These are phyloP conservation scores for Aspergillus pseudoglaucus DNA, from an alignment of 2,329 filamentous ascomycete species.

Conservation along the genomic window DNA sequence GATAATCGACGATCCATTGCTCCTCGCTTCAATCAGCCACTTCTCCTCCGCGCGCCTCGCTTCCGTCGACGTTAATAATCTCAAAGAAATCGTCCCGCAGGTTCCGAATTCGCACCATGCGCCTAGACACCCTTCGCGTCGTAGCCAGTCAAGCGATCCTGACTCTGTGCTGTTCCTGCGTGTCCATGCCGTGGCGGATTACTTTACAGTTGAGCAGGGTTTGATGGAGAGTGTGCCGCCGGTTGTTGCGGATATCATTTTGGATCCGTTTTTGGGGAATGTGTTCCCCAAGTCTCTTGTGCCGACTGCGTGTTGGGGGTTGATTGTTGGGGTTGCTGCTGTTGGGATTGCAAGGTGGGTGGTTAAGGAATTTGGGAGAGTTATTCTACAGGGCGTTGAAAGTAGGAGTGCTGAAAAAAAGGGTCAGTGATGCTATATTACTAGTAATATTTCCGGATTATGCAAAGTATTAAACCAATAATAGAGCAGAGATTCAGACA, in stretches of 20 bases:
- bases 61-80: conserved; percentile 15
- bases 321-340: conserved; percentile 50
- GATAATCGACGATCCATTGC: conserved; percentile 55
- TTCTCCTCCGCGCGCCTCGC: conserved; percentile 52
- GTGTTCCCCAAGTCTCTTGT: conserved; percentile 70
- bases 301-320: conserved; percentile 64
- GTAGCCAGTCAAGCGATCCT: conserved; percentile 4
- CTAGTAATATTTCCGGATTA: conserved; percentile 2
- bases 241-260: conserved; percentile 71
- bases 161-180: conserved; percentile 64
- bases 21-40: conserved; percentile 58
- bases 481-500: not conserved
- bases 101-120: not conserved
- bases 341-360: conserved; percentile 40
- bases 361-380: conserved; percentile 17
- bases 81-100: conserved; percentile 1
- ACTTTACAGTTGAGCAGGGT: conserved; percentile 65
- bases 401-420: not conserved
- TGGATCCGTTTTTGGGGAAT: conserved; percentile 80
- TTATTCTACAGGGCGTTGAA: conserved; percentile 5
- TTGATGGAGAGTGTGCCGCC: conserved; percentile 70
- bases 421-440: conserved; percentile 1
- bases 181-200: conserved; percentile 72
- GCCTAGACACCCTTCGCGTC: conserved; percentile 11
- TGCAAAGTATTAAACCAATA: too few relatives aligned